Evolutionary conservation across 306 rosid genomes (phyloP).

Genomic region (Pyrus bretschneideri): DNA sequence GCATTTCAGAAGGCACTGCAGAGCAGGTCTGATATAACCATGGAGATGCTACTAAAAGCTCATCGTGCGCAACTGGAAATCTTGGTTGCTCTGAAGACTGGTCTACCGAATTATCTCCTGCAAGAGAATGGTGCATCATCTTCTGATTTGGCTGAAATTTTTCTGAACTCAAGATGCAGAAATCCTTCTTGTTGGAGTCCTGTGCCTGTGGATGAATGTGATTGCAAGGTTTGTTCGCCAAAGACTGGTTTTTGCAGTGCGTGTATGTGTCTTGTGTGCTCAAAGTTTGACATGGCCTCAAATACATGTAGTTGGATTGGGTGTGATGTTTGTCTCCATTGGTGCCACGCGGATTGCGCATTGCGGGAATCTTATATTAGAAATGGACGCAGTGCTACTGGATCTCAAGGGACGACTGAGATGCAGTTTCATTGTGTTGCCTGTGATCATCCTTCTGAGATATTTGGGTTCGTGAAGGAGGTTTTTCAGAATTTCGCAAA

Average conservation of each 20-base stretch:
- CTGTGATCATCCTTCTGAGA: slow-evolving; percentile 95
- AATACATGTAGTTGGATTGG: slow-evolving; percentile 98
- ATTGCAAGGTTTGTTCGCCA: slow-evolving; percentile 82
- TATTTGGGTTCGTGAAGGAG: slow-evolving; percentile 98
- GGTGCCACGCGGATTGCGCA: slow-evolving; percentile 96
- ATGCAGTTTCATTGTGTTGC: slow-evolving; percentile 99
- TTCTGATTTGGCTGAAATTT: slow-evolving; percentile 75
- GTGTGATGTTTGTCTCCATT: slow-evolving; percentile 95
- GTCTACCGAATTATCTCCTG: slow-evolving; percentile 55
- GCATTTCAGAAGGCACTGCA: slow-evolving; percentile 66
- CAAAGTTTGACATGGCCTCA: slow-evolving; percentile 87
- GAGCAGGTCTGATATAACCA: slow-evolving; percentile 64
- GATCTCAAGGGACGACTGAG: slow-evolving; percentile 63
- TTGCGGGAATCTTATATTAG: slow-evolving; percentile 79
- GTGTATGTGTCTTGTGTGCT: slow-evolving; percentile 94
- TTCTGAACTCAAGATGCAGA: slow-evolving; percentile 67
- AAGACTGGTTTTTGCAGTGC: slow-evolving; percentile 92
- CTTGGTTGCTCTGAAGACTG: slow-evolving; percentile 81
- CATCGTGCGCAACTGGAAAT: slow-evolving; percentile 75
- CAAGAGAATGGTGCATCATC: slow-evolving; percentile 39
- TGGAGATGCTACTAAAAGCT: slow-evolving; percentile 62
- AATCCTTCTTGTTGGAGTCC: slow-evolving; percentile 61
- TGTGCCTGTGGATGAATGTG: slow-evolving; percentile 95
- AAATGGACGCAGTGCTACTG: slow-evolving; percentile 69
- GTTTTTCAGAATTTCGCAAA: slow-evolving; percentile 84